A percentile compares a stretch with the other conserved stretches of the same genome.
Conservation (phyloP, 2,329 filamentous ascomycete genomes). For the Apiospora malaysiana region DNA sequence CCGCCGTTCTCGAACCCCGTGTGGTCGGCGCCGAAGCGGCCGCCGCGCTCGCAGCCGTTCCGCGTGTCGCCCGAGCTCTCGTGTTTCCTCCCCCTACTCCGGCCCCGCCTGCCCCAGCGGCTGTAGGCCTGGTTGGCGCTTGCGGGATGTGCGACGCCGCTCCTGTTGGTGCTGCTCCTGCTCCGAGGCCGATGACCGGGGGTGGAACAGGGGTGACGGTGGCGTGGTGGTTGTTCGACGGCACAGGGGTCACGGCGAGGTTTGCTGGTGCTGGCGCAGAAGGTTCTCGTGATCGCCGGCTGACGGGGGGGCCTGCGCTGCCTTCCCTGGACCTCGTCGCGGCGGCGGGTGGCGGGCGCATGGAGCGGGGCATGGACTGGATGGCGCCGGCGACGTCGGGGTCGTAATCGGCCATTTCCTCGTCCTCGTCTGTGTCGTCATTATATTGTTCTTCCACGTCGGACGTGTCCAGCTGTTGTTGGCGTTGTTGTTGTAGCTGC, state of each 20-base stretch:
- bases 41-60: conserved; percentile 4
- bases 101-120: no score
- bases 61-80: background rate
- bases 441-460: conserved; percentile 8
- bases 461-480: conserved; percentile 32
- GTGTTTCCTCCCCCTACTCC: background rate
- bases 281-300: background rate
- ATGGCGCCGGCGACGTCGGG: conserved; percentile 33
- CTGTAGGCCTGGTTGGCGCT: conserved; percentile 4
- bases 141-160: conserved; percentile 12
- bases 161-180: background rate
- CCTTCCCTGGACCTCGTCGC: background rate
- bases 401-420: conserved; percentile 36
- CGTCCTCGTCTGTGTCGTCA: conserved; percentile 29
- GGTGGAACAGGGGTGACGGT: background rate
- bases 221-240: conserved; percentile 11
- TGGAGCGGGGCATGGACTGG: conserved; percentile 23
- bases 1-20: conserved; percentile 28
- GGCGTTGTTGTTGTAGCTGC: conserved; percentile 25
- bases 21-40: conserved; percentile 30
- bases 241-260: background rate
- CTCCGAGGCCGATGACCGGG: background rate
- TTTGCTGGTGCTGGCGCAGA: background rate
- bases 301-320: background rate
- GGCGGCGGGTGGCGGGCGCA: conserved; percentile 15